phyloP scores from a whole-genome alignment of 176 grass and related monocot genomes.

The Oryza punctata region DNA sequence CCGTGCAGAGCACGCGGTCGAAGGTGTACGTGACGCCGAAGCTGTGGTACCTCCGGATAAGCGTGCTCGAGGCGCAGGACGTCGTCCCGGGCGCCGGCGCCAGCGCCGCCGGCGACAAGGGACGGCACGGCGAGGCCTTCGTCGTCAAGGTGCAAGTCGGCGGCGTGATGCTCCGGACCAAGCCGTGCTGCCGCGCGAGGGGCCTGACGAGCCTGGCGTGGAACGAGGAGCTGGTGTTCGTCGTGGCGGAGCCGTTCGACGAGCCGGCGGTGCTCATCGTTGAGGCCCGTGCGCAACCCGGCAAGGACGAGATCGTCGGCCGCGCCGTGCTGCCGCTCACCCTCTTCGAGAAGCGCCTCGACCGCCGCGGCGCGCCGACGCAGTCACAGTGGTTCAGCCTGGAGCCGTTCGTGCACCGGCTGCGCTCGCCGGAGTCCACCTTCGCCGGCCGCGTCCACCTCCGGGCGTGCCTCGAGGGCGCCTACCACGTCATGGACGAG shows the following conservation, averaged over 20 bases:
- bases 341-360: conserved; percentile 63
- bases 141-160: conserved; percentile 67
- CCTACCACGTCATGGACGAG: conserved; percentile 86
- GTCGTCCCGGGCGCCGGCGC: conserved; percentile 1
- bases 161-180: conserved; percentile 55
- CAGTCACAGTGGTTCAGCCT: conserved; percentile 82
- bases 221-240: conserved; percentile 84
- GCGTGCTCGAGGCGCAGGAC: conserved; percentile 53
- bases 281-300: conserved; percentile 44
- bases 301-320: conserved; percentile 67
- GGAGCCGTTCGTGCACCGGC: conserved; percentile 41
- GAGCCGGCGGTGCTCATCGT: conserved; percentile 75
- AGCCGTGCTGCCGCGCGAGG: conserved; percentile 39
- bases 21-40: conserved; percentile 62
- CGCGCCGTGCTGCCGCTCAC: conserved; percentile 56
- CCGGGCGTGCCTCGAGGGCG: conserved; percentile 75
- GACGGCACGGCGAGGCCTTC: conserved; percentile 46
- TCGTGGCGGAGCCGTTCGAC: conserved; percentile 77
- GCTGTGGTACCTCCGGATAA: conserved; percentile 45
- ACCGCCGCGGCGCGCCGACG: conserved; percentile 31
- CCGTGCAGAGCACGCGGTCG: conserved; percentile 42
- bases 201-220: conserved; percentile 41
- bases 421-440: conserved; percentile 5
- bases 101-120: conserved; percentile 7
- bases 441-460: conserved; percentile 62